Percentiles rank a stretch among this genome's conserved stretches.
Evolutionary conservation across 2,329 filamentous ascomycete species (phyloP).

Genomic region (Amylocarpus encephaloides): DNA sequence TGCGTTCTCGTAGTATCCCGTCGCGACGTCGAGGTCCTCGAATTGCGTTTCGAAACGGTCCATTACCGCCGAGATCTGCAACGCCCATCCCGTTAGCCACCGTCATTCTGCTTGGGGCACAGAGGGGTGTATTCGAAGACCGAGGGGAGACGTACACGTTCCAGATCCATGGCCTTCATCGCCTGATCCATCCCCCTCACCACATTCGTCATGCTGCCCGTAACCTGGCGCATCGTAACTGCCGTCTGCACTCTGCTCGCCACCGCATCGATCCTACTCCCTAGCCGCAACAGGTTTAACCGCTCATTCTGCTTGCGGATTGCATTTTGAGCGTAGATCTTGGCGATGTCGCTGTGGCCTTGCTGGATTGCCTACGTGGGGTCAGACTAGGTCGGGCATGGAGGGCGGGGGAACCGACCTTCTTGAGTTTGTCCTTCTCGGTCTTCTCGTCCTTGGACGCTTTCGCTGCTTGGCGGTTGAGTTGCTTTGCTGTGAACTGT

Average conservation of each 20-base stretch:
- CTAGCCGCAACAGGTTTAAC: constrained; percentile 50
- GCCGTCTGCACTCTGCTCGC: constrained; percentile 55
- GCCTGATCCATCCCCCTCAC: constrained; percentile 55
- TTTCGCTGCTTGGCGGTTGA: constrained; percentile 55
- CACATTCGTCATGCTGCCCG: constrained; percentile 6
- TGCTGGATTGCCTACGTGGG: constrained; percentile 48
- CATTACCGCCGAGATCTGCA: constrained; percentile 58
- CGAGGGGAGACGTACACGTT: constrained; percentile 40
- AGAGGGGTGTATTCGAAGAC: background rate
- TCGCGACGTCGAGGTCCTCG: constrained; percentile 44
- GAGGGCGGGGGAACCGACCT: constrained; percentile 34
- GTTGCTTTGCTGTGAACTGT: constrained; percentile 56
- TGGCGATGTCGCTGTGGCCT: constrained; percentile 53
- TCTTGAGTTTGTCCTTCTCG: constrained; percentile 57
- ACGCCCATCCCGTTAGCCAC: background rate
- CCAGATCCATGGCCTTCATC: constrained; percentile 58
- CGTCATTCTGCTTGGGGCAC: background rate
- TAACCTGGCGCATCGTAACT: constrained; percentile 44
- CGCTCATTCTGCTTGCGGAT: constrained; percentile 59
- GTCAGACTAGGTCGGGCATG: background rate
- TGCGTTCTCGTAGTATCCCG: constrained; percentile 66
- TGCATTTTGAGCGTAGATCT: constrained; percentile 57
- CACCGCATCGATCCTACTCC: constrained; percentile 53
- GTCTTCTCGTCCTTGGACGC: constrained; percentile 54
- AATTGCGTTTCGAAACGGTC: constrained; percentile 56